Evolutionary conservation across 495 filamentous ascomycete genomes (phyloP).

Genomic region (Lasiosphaeria hispida): DNA sequence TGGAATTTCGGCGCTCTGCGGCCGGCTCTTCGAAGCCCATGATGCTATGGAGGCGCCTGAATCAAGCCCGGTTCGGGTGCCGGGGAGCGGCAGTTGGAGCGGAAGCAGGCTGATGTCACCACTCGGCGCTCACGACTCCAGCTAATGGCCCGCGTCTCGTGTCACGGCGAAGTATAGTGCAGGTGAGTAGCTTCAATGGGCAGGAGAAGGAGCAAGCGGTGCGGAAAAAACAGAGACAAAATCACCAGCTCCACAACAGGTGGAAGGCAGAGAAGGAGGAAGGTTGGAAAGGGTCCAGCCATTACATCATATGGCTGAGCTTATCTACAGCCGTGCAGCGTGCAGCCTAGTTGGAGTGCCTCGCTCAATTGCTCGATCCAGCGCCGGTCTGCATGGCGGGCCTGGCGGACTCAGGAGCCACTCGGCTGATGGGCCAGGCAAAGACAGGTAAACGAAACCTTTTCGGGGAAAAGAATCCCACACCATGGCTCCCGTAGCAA

Average conservation of each 20-base stretch:
- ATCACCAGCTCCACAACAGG: not conserved
- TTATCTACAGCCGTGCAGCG: conserved; percentile 6
- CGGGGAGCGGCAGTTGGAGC: no score
- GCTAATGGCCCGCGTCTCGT: no score
- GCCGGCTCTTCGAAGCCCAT: conserved; percentile 21
- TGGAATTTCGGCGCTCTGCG: conserved; percentile 26
- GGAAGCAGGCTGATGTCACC: not conserved
- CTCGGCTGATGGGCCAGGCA: no score
- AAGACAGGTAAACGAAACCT: not conserved
- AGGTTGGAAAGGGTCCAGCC: not conserved
- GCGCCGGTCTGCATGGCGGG: not conserved
- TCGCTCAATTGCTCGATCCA: not conserved
- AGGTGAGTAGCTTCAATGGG: no score
- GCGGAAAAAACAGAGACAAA: not conserved
- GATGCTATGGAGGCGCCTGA: not conserved
- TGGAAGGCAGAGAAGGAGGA: not conserved
- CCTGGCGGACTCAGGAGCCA: no score
- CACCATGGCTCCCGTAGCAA: not conserved
- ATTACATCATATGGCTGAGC: conserved; percentile 8
- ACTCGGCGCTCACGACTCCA: not conserved
- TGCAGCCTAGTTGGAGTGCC: not conserved
- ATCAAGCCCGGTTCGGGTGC: not conserved
- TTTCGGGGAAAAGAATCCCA: conserved; percentile 10
- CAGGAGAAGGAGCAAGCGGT: no score
- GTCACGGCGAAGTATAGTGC: no score